Conservation (phyloP, 805 yeast species). For the Tetrapisispora fleetii region DNA sequence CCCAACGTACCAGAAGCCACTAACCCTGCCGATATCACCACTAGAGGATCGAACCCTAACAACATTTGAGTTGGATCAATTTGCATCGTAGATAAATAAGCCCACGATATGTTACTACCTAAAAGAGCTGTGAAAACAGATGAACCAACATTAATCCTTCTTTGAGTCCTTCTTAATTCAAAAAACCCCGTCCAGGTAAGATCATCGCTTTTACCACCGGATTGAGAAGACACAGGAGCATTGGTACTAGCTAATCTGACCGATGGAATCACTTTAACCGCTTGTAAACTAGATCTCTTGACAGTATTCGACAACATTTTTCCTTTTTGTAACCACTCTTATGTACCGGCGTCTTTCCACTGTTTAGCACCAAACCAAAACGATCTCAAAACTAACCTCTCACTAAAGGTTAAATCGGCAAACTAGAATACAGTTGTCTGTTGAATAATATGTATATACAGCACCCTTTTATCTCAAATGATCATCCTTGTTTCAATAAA, state of each 20-base stretch:
- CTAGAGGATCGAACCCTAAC: constrained; percentile 82
- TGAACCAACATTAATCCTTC: constrained; percentile 55
- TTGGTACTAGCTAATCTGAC: constrained; percentile 22
- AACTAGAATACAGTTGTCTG: too few species aligned
- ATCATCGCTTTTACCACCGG: constrained; percentile 4
- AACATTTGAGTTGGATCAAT: constrained; percentile 81
- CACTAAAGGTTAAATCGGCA: too few species aligned
- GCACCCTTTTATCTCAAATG: neutral
- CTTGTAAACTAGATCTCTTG: neutral
- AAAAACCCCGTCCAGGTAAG: constrained; percentile 78
- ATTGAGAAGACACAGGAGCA: constrained; percentile 7
- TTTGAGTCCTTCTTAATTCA: constrained; percentile 61
- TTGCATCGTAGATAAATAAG: constrained; percentile 66
- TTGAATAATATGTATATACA: too few species aligned
- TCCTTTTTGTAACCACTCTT: neutral
- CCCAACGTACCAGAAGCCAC: constrained; percentile 68
- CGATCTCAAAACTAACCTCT: too few species aligned
- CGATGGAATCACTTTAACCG: constrained; percentile 1
- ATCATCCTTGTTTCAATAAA: neutral
- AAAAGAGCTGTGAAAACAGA: constrained; percentile 58
- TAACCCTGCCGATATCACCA: constrained; percentile 68
- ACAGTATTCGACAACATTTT: neutral
- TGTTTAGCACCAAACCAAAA: too few species aligned
- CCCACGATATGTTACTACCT: constrained; percentile 64
- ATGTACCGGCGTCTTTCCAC: too few species aligned